Base-by-base conservation (phyloP, 2,329 filamentous ascomycete genomes). In the Sclerotinia spermophila region DNA sequence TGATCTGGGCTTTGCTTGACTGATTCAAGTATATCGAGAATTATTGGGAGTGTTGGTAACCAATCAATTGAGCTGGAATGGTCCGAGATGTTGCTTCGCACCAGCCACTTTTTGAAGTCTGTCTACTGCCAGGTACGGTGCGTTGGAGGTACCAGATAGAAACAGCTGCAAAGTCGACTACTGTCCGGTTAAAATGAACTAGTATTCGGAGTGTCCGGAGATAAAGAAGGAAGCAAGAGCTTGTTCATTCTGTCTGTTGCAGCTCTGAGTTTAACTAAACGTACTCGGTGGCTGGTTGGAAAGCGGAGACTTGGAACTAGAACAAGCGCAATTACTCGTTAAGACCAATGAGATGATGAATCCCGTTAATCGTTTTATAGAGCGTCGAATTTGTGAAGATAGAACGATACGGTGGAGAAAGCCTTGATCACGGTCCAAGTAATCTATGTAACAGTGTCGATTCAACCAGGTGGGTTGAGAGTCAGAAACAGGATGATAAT, bases 41-140 rank as follows among this genome's bases (percentile, higher is more conserved):
- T 45, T 60, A 60, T 60, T 68, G 40, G 17, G 59, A 59, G 40
- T 38, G 53, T 42, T n/a, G 44, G 40, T 42, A 44, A 42, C 67
- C 67, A 69, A 69, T 71, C 51, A 60, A 15, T 17, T 35, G 19
- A 42, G 38, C 51, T 73, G 71, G 73, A 72, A 71, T 71, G 67
- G 68, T 72, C 75, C 75, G 73, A 76, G 51, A 69, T 67, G 70
- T 71, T 68, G 62, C 33, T 40, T 64, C 45, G 24, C 67, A 69
- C 67, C 55, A 65, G 59, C 67, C 67, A 69, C 67, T 53, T 45
- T 45, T 38, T 40, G 21, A 60, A 35, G 56, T 44, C 53, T 60
- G 45, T 68, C 74, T 74, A 76, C 71, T 76, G 74, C 61, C 73
- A 74, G 74, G 73, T 74, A 76, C 71, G 58, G 53, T 59, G 38